phyloP scores from a whole-genome alignment of 2,329 filamentous ascomycete species.

The Cryphonectria parasitica region DNA sequence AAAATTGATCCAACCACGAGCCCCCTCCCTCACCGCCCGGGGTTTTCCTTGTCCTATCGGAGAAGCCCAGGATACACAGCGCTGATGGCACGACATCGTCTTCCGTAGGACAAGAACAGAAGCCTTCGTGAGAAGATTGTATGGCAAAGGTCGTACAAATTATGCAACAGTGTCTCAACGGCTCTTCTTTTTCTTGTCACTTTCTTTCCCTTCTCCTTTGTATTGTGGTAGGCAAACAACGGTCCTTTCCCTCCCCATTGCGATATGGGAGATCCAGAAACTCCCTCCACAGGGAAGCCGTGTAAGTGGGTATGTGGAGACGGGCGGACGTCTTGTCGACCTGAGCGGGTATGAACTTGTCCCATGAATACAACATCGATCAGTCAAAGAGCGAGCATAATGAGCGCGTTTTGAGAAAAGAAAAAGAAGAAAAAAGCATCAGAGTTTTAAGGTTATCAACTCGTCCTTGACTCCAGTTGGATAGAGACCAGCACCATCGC shows the following conservation, averaged over 20 bases:
- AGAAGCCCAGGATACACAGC: background rate
- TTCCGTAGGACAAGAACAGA: background rate
- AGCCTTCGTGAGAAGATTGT: background rate
- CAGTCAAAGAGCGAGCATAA: background rate
- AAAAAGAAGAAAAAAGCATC: background rate
- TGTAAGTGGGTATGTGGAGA: background rate
- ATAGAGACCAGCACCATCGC: constrained; percentile 19
- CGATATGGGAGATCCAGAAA: background rate
- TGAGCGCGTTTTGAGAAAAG: too few relatives aligned
- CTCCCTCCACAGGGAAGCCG: background rate
- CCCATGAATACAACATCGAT: background rate
- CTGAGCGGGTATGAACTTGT: background rate
- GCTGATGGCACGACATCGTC: background rate
- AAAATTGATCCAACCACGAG: background rate
- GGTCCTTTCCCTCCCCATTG: background rate
- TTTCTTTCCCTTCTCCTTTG: background rate
- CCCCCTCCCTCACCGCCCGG: background rate
- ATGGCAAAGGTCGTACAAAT: constrained; percentile 6
- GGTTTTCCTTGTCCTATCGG: background rate
- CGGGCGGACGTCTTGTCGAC: background rate
- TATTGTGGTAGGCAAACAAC: constrained; percentile 25
- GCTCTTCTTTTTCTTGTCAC: background rate
- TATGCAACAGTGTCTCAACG: constrained; percentile 19
- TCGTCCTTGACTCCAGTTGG: background rate
- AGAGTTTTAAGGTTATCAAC: background rate